Base-by-base conservation (phyloP, 169 alveolate genomes). In the Theileria equi region DNA sequence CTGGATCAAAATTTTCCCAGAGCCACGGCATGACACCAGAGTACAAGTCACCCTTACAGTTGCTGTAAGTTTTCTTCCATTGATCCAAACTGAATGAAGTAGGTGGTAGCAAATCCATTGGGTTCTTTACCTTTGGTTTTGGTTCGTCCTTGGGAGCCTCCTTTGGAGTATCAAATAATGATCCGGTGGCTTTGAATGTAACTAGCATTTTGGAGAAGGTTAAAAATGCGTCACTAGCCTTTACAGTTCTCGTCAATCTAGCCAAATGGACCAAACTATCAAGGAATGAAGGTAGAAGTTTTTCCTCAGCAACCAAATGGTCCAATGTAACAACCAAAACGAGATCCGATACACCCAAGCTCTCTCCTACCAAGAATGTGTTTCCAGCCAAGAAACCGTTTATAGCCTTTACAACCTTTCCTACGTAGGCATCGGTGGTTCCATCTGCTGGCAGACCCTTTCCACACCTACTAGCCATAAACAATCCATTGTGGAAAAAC, bases 11-110 rank as follows among this genome's bases (percentile, higher is more conserved):
- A 53, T 84, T 82, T n/a, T 65, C 58, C 92, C 94, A 90, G 72
- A 94, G 90, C 88, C 93, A 88, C 17, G 95, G 90, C 90, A 94
- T 89, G 36, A 95, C 94, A 28, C 73, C 92, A 47, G 91, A 93
- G 63, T 85, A 84, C 34, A 90, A 65, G 66, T 89, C 93, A 67
- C 94, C 92, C 63, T 91, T 90, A 69, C 93, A 90, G 77, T 96
- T 96, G 49, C 97, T 86, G 85, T 90, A 95, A 59, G 88, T 82
- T 74, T 94, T 93, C 79, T 97, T 96, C 98, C 98, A 96, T 40
- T 91, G 95, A 66, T 94, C 97, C 36, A 97, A 62, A 40, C 73
- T 88, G 76, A 95, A 89, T 8, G 88, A 57, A 26, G 97, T 58
- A 41, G 96, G 95, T 19, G 98, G 98, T 48, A 91, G 89, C 49